Conservation (phyloP, 345 rosid species). For the Geranium rotundifolium region DNA sequence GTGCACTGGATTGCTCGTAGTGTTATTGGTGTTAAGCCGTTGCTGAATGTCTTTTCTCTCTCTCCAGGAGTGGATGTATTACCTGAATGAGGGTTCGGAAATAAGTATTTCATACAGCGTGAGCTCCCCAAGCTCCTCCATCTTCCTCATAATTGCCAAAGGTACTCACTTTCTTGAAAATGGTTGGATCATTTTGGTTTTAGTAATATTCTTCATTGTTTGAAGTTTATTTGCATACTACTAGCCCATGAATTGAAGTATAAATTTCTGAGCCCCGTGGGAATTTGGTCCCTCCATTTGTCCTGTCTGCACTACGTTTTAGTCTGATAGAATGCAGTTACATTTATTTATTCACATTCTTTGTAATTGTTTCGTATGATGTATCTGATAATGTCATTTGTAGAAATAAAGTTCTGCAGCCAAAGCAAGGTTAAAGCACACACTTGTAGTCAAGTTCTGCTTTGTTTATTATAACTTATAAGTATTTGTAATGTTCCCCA, state of each 20-base stretch:
- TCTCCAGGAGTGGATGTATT: conserved; percentile 65
- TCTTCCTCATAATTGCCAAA: conserved; percentile 33
- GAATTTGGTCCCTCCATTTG: background rate
- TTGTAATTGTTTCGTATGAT: background rate
- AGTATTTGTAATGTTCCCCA: background rate
- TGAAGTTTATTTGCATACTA: background rate
- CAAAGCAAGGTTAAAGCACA: background rate
- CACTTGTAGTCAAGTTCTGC: background rate
- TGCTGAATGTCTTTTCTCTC: conserved; percentile 1
- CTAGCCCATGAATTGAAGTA: background rate
- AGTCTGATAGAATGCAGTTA: background rate
- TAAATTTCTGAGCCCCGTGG: background rate
- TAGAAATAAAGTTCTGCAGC: background rate
- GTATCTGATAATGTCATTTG: background rate
- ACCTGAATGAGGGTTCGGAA: conserved; percentile 67
- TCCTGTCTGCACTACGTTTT: background rate
- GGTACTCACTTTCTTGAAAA: background rate
- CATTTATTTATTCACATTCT: background rate
- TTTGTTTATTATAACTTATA: background rate
- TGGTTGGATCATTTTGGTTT: too few relatives aligned
- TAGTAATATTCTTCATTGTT: too few relatives aligned
- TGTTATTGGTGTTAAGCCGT: conserved; percentile 6
- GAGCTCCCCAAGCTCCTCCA: conserved; percentile 42
- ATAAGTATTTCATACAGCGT: conserved; percentile 56
- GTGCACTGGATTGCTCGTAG: background rate